Evolutionary conservation across 352 stramenopile genomes (phyloP), one percentile per base, ranked within the genome.

Genomic region (Phytophthora fragariae): DNA sequence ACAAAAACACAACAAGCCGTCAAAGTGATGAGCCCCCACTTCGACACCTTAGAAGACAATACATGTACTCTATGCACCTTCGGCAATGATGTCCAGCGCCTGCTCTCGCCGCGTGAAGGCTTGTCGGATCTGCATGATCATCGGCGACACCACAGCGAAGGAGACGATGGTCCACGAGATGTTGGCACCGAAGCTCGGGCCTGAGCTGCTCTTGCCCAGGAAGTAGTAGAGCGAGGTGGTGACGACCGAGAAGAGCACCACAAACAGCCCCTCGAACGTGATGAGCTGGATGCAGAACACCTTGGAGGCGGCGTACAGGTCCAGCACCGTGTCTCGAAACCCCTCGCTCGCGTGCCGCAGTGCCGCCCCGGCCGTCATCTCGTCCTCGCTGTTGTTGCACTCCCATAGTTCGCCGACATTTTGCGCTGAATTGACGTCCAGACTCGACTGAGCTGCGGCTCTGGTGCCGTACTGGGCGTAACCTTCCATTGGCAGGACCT

Each of bases 51-150:
- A 2, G 19, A 39, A 3, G 9, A 19, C 29, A 49, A 61, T 21
- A 21, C 2, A 27, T 2, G 10, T 41, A 15, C 9, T 41, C 8
- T 12, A 27, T 41, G 31, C n/a, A 90, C 82, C 73, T 59, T 95
- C 90, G 29, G 86, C 85, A 49, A 95, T 81, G 49, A 85, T 76
- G 47, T 87, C 76, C 5, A 97, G 72, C 17, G 90, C 88, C 57
- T 90, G 65, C 68, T 97, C 90, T 44, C 90, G 83, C 6, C 88
- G 83, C 15, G 75, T 62, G 62, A 95, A 97, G 15, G 90, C 90
- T 67, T 97, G 88, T 15, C 80, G 82, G 78, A 97, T 94, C 70
- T 95, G 88, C 87, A 95, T 95, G 78, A 94, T 97, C 85, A 94
- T 92, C 15, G 90, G 90, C 58, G 89, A 91, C 21, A 94, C 88